Percentiles rank a stretch among this genome's conserved stretches.
phyloP scores from a whole-genome alignment of 805 yeast species.

The Sporopachydermia lactativora region DNA sequence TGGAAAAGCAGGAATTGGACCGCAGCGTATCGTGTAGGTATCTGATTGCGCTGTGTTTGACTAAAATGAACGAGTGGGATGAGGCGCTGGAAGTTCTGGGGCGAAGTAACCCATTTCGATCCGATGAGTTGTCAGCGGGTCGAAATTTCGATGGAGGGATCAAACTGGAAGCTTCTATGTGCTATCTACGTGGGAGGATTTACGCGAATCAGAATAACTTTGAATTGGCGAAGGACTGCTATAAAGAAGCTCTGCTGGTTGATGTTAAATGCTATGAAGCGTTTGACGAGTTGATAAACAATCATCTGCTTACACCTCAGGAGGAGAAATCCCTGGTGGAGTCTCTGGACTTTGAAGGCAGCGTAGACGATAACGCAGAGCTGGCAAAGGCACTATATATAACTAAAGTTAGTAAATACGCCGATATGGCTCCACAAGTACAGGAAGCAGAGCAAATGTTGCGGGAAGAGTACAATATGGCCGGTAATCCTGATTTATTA shows the following conservation, averaged over 20 bases:
- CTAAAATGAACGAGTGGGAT: slow-evolving; percentile 66
- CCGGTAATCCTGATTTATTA: slow-evolving; percentile 55
- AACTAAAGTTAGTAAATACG: slow-evolving; percentile 59
- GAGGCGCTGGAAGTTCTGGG: slow-evolving; percentile 83
- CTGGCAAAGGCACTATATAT: slow-evolving; percentile 66
- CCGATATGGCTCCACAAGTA: slow-evolving; percentile 36
- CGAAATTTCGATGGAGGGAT: slow-evolving; percentile 68
- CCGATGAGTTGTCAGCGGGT: slow-evolving; percentile 21
- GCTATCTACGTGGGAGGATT: slow-evolving; percentile 71
- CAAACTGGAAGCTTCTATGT: slow-evolving; percentile 74
- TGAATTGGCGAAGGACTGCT: slow-evolving; percentile 76
- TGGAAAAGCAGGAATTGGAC: slow-evolving; percentile 39
- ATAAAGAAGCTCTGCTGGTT: slow-evolving; percentile 69
- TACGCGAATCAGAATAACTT: slow-evolving; percentile 74
- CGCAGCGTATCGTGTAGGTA: slow-evolving; percentile 66
- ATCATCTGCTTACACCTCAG: slow-evolving; percentile 61
- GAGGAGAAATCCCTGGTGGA: slow-evolving; percentile 69
- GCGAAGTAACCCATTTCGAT: slow-evolving; percentile 59
- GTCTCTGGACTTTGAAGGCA: slow-evolving; percentile 44
- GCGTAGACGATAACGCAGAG: slow-evolving; percentile 68
- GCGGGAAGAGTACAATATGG: slow-evolving; percentile 57
- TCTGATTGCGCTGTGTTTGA: slow-evolving; percentile 59
- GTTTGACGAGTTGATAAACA: slow-evolving; percentile 59
- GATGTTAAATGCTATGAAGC: slow-evolving; percentile 94
- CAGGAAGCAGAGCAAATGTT: slow-evolving; percentile 55